Evolutionary conservation across 805 yeast species (phyloP), one percentile per base, ranked within the genome.

Genomic region (Saccharomycopsis sp.): DNA sequence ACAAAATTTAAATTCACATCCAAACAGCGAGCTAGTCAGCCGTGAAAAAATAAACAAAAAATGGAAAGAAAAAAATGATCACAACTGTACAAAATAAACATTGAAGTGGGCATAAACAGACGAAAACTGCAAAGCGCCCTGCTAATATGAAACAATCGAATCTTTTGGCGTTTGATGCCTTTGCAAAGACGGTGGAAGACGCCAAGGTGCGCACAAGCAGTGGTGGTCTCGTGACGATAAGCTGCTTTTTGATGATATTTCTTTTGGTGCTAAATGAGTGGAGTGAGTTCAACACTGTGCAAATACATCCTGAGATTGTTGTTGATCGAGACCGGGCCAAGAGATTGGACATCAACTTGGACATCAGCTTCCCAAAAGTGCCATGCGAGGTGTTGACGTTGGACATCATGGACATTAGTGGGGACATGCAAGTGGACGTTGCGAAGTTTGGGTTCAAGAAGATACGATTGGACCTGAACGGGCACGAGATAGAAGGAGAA

Each of bases 111-210:
- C n/a, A n/a, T n/a, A 13, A 13, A 13, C 13, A 10, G 9, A 13
- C 34, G 18, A 13, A 30, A 10, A 30, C 18, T 13, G 10, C 34
- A 30, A 10, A 13, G 34, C 34, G 34, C 18, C 18, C n/a, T 10
- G n/a, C n/a, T n/a, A n/a, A 25, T 25, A 36, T 30, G 35, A 30
- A 30, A 5, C 30, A 54, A 45, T 45, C 57, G 54, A 5, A 50
- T 53, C 52, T 66, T 26, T 45, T 83, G 36, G 74, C 79, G 32
- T 64, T 83, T 45, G 97, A 88, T 60, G 94, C 89, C n/a, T 88
- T 89, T 57, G 73, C 94, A 21, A 89, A 88, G 61, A 84, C 96
- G 4, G 88, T 85, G 26, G 97, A 89, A 55, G 98, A 92, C 58
- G 94, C 94, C 6, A 73, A 84, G 38, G 75, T 92, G 46, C 77